phyloP scores from a whole-genome alignment of 345 rosid species.

The Brassica nigra region DNA sequence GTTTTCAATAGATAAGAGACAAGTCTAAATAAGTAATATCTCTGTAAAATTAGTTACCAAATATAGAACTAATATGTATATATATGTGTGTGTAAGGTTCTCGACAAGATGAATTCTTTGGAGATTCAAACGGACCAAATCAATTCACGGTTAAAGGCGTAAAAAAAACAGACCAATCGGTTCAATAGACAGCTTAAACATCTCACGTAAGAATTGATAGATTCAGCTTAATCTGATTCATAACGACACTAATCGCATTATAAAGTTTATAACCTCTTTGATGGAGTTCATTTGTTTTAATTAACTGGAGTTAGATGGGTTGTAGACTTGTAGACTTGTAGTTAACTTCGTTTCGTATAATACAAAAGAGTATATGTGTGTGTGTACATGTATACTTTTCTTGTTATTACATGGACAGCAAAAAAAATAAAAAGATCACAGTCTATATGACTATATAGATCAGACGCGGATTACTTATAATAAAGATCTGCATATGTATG shows the following conservation, averaged over 20 bases:
- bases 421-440: not conserved
- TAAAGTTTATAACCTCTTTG: not conserved
- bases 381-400: not conserved
- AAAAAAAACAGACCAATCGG: not conserved
- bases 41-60: not conserved
- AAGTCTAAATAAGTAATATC: not conserved
- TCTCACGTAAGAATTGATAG: not conserved
- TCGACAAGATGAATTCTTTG: conserved; percentile 3
- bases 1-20: not conserved
- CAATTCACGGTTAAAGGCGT: conserved; percentile 1
- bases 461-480: conserved; percentile 27
- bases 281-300: not conserved
- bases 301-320: not conserved
- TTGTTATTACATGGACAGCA: not conserved
- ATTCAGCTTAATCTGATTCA: not conserved
- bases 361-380: not conserved
- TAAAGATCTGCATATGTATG: conserved; percentile 32
- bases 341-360: not conserved
- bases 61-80: not conserved
- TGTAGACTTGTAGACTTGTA: not conserved
- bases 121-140: not conserved
- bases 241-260: not conserved
- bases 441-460: not conserved
- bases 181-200: not conserved
- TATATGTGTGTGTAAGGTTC: not conserved